Evolutionary conservation across 805 yeast genomes (phyloP), one percentile per base, ranked within the genome.

Genomic region (Ogataea pini): DNA sequence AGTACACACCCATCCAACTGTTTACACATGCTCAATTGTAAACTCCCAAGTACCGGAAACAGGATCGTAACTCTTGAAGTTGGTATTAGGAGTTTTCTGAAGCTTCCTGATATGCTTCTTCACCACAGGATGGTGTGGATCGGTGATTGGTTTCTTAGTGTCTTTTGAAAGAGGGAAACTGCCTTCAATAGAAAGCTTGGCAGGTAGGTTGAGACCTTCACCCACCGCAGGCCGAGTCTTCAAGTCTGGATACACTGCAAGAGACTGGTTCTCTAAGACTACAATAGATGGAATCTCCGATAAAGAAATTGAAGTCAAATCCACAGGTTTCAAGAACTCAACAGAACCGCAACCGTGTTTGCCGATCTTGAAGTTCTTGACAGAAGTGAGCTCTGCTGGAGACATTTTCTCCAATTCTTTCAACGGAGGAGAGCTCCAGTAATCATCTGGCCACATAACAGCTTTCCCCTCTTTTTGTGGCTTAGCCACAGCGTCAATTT

Each of bases 381-480:
- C 85, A 5, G 76, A 60, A 47, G 85, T 80, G 42, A 89, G 75
- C 51, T 89, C 85, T 8, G 80, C 68, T 32, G 87, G 72, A 0
- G 89, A 65, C 76, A 79, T 73, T 14, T 73, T 67, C 47, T 78
- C 75, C 44, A 94, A 70, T 42, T 82, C 82, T 4, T 82, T 78
- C 32, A 85, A 61, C 2, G 89, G 73, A 14, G 99, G 99, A 5
- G 87, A 79, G 46, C 83, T 85, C 88, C 94, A 94, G 69, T 91
- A 94, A 5, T 91, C 96, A 42, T 86, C 79, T 12, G 82, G 66
- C 42, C 65, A 50, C 2, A 19, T 25, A 6, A 18, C 33, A 2
- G 42, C 32, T 16, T 38, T 27, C 16, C 14, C 32, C 14, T 37
- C 29, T 6, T 31, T 33, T 28, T 17, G n/a, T n/a, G 42, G 9